Conservation (phyloP, 2,329 filamentous ascomycete species). For the Aspergillus persii region DNA sequence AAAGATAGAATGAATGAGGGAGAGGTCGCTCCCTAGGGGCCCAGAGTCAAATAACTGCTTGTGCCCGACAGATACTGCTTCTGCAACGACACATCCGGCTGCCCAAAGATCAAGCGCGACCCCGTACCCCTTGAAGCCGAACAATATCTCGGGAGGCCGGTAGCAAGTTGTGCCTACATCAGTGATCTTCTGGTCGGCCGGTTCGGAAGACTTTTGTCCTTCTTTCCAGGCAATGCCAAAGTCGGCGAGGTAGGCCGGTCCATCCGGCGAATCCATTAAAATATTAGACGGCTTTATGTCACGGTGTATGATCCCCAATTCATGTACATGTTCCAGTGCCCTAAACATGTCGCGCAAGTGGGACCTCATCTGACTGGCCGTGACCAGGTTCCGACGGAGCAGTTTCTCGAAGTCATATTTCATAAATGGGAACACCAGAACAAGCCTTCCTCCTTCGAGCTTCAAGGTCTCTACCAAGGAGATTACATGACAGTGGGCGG, state of each 20-base stretch:
- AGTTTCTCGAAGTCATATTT: slow-evolving; percentile 69
- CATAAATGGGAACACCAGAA: slow-evolving; percentile 84
- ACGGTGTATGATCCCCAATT: slow-evolving; percentile 77
- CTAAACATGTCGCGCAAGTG: slow-evolving; percentile 67
- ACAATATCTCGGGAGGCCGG: slow-evolving; percentile 83
- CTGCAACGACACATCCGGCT: slow-evolving; percentile 77
- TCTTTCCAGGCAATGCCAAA: slow-evolving; percentile 90
- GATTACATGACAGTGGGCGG: slow-evolving; percentile 59
- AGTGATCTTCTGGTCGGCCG: slow-evolving; percentile 68
- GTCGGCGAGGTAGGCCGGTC: slow-evolving; percentile 78
- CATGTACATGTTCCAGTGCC: slow-evolving; percentile 70
- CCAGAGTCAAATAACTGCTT: slow-evolving; percentile 77
- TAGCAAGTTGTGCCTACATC: slow-evolving; percentile 94
- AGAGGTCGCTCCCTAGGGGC: slow-evolving; percentile 87
- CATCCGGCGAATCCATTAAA: slow-evolving; percentile 64
- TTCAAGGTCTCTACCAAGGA: slow-evolving; percentile 69
- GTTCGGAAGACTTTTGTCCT: slow-evolving; percentile 58
- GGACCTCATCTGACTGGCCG: slow-evolving; percentile 39
- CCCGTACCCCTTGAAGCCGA: slow-evolving; percentile 74
- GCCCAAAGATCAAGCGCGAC: slow-evolving; percentile 83
- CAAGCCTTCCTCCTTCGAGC: slow-evolving; percentile 67
- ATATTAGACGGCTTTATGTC: slow-evolving; percentile 94
- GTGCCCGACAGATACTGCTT: slow-evolving; percentile 60
- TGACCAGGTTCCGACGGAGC: slow-evolving; percentile 51
- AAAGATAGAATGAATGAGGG: slow-evolving; percentile 89